Evolutionary conservation across 345 rosid genomes (phyloP), one percentile per base, ranked within the genome.

Genomic region (Zanthoxylum bungeanum): DNA sequence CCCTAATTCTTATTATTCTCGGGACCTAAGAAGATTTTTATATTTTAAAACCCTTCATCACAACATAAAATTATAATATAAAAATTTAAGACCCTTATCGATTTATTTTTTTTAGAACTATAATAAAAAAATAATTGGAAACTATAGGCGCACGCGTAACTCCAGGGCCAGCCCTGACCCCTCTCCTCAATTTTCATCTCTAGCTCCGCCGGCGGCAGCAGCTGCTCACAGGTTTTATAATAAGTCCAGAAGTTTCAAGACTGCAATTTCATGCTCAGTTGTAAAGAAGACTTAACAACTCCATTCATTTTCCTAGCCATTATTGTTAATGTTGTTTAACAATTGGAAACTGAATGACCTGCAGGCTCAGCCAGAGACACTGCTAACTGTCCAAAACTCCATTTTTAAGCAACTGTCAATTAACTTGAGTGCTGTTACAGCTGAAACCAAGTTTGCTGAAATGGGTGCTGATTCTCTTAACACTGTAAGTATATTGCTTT

Each of bases 401-500:
- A 86, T 86, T 30, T 84, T 91, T 2, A 86, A 86, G 82, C 91
- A 89, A 75, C 77, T 86, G 76, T 86, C 91, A 0, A 70, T 86
- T 19, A 89, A 89, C 8, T 81, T 63, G 22, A 76, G 78, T 82
- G 28, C 81, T 0, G 87, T 88, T 39, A 37, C 89, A 16, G 87
- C 87, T 25, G 80, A 79, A 28, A 84, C 89, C 82, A 88, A 84
- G 81, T 88, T 88, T 51, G 81, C 82, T 17, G 93, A 88, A 73
- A 56, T 88, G 85, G 93, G 93, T 64, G 90, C 90, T 51, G 93
- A 88, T 79, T 88, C 93, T 25, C 90, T 88, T 12, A 87, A 88
- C 84, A 86, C 84, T 65, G 90, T 86, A 76, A 12, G 28, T 17
- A 30, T 56, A 25, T 16, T 9, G 40, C 31, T 4, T 37, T 9